Evolutionary conservation across 495 filamentous ascomycete species (phyloP), one percentile per base, ranked within the genome.

Genomic region (Ramalina intermedia): DNA sequence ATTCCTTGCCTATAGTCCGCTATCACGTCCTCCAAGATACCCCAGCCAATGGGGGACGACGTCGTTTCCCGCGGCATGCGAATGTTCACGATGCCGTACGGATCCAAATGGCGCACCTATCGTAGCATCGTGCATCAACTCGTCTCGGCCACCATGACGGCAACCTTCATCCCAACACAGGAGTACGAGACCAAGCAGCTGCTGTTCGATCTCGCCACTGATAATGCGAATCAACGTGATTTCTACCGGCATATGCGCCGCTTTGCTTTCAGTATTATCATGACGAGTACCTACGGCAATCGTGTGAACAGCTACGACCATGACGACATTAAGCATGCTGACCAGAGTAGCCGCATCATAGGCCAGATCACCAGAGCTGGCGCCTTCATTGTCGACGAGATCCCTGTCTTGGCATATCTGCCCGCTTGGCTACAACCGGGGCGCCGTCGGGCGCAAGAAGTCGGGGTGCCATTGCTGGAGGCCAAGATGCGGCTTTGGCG

Each of bases 181-280:
- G 66, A 68, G 29, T 70, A 68, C 23, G 70, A 74, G 51, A 58
- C 62, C 3, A 68, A 71, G 47, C 63, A 68, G 47, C 52, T 80
- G 6, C 67, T 72, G 2, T 67, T 67, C 21, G 73, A 80, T 50
- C 59, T 80, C 3, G 57, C 73, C 4, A 65, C 58, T 13, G 38
- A 57, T 27, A 59, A 55, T 35, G 35, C 8, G 5, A 42, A 45
- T n/a, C 29, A 54, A 3, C 38, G 12, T 3, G 44, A 52, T 11
- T 63, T 63, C 51, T 61, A 61, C 45, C 43, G 47, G 40, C 59
- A 61, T 42, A 52, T 56, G 12, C 52, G 63, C 18, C 61, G 63
- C 9, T 61, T 58, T 46, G 47, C 63, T 0, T 53, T 57, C 33
- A 54, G 48, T 29, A 55, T 62, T 26, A 59, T 64, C 39, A 62